Percentiles rank a stretch among this genome's conserved stretches.
Conservation (phyloP, 352 stramenopile genomes). For the Phytophthora foliorum region DNA sequence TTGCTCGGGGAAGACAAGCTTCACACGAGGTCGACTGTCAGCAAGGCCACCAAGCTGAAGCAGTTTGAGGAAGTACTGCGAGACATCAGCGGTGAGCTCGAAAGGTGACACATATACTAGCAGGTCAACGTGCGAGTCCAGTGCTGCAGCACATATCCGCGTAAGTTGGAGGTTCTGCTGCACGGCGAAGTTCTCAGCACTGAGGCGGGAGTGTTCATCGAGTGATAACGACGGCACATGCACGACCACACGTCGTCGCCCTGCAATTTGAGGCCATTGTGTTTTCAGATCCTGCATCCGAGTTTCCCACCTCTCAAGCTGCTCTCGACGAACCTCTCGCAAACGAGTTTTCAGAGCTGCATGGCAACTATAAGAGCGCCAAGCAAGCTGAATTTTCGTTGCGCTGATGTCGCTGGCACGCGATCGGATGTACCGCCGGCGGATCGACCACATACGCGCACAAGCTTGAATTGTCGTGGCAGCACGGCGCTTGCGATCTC, state of each 20-base stretch:
- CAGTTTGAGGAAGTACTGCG: conserved; percentile 88
- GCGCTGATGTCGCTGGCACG: conserved; percentile 53
- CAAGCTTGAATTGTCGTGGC: conserved; percentile 79
- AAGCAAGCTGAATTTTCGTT: conserved; percentile 70
- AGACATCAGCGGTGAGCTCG: conserved; percentile 76
- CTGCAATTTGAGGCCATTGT: conserved; percentile 66
- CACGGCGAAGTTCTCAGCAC: conserved; percentile 73
- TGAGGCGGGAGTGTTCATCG: conserved; percentile 71
- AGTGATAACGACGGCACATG: conserved; percentile 87
- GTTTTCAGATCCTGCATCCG: conserved; percentile 58
- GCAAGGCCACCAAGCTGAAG: conserved; percentile 79
- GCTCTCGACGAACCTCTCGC: conserved; percentile 41
- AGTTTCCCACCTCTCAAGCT: conserved; percentile 52
- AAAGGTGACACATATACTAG: conserved; percentile 92
- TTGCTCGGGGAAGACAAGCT: conserved; percentile 88
- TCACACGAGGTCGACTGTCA: conserved; percentile 72
- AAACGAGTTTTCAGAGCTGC: conserved; percentile 52
- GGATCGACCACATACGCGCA: conserved; percentile 69
- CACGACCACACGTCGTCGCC: conserved; percentile 69
- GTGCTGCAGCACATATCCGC: conserved; percentile 67
- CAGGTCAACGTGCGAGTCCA: conserved; percentile 84
- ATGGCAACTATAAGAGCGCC: conserved; percentile 61
- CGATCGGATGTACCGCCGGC: conserved; percentile 54
- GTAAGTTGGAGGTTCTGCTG: conserved; percentile 89
- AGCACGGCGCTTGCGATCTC: conserved; percentile 67